phyloP scores from a whole-genome alignment of 2,329 filamentous ascomycete genomes.

The Colletotrichum cordylinicola region DNA sequence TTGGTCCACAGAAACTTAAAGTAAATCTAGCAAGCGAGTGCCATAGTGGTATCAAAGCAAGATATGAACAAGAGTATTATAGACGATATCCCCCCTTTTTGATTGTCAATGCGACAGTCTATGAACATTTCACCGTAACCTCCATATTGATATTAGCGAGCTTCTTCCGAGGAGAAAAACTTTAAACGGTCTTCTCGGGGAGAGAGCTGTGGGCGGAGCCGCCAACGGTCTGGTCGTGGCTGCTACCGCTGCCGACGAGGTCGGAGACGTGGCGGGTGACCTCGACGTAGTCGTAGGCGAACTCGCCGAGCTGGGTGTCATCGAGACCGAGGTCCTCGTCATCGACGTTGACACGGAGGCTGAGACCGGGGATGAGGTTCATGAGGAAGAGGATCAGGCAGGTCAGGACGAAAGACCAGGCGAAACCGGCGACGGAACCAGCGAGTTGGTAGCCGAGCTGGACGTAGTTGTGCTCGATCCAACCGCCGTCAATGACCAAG shows the following conservation, averaged over 20 bases:
- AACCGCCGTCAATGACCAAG: slow-evolving; percentile 64
- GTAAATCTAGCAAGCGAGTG: slow-evolving; percentile 11
- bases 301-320: slow-evolving; percentile 80
- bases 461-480: slow-evolving; percentile 74
- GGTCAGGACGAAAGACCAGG: slow-evolving; percentile 71
- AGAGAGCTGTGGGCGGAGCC: slow-evolving; percentile 23
- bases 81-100: background rate
- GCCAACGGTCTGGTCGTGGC: background rate
- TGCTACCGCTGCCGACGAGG: slow-evolving; percentile 14
- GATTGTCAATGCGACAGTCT: background rate
- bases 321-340: slow-evolving; percentile 75
- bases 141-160: background rate
- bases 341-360: slow-evolving; percentile 69
- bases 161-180: background rate
- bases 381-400: slow-evolving; percentile 74
- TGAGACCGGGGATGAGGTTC: slow-evolving; percentile 74
- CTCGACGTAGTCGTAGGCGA: slow-evolving; percentile 86
- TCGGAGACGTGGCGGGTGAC: slow-evolving; percentile 66
- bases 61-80: slow-evolving; percentile 16
- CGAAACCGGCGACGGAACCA: slow-evolving; percentile 68
- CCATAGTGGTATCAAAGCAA: slow-evolving; percentile 17
- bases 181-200: slow-evolving; percentile 21
- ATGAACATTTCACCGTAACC: background rate
- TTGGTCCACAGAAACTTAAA: background rate
- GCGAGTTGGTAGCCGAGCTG: slow-evolving; percentile 76